Base-by-base conservation (phyloP, 1,139 yeast species). In the Meyerozyma smithsonii region DNA sequence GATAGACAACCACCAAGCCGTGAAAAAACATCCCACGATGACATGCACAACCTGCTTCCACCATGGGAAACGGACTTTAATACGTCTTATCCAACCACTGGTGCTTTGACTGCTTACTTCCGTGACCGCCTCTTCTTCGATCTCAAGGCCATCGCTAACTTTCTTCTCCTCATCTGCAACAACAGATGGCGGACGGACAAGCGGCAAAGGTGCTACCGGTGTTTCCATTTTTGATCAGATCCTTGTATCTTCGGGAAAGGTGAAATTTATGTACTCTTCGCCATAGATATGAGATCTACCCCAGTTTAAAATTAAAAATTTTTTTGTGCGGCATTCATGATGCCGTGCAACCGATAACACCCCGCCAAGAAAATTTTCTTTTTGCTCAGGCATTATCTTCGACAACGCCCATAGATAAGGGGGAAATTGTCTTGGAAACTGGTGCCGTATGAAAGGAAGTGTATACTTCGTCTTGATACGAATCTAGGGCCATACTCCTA, bases 1-100 rank as follows among this genome's bases (percentile, higher is more conserved):
- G 40, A 80, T 76, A 11, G 83, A 72, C 28, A 79, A 55, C 84
- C 84, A 80, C 85, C 85, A 80, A 4, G 81, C 71, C 4, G 85
- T 79, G 66, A 79, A 79, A 48, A 80, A 74, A 33, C 63, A 56
- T 1, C 71, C 75, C 26, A 59, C 43, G 30, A 72, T 52, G 10
- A 67, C 40, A 41, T 66, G 66, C 24, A 61, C 40, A 2, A 57
- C 56, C 8, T 62, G 37, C 36, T 44, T 57, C 21, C 20, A 30
- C 21, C 16, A 18, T n/a, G 34, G 34, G 21, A 16, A 17, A 8
- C 34, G 20, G 15, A 10, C 11, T 6, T 18, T 16, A 4, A 30
- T 10, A 11, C 21, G 20, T 11, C 21, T 16, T 11, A 17, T 10
- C 34, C 21, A 30, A 7, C 20, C n/a, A 14, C 21, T 18, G 3